Evolutionary conservation across 495 filamentous ascomycete species (phyloP), one percentile per base, ranked within the genome.

Genomic region (Penicillium diatomitis): DNA sequence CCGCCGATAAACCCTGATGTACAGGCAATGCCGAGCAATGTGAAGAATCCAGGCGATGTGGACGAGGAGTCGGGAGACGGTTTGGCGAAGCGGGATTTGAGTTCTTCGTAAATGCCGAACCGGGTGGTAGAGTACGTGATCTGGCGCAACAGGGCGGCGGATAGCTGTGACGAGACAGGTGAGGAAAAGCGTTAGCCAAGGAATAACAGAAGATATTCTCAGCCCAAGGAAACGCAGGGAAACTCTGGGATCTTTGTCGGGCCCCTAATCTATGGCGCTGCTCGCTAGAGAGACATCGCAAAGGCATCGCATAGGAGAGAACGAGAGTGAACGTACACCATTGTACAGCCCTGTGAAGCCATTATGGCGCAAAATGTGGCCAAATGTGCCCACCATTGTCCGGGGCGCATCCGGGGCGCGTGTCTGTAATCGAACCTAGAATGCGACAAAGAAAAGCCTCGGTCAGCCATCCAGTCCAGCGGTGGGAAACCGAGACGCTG

Each of bases 71-170:
- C 43, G 28, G 57, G 6, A 27, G 56, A 48, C 47, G 49, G 43
- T 30, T 47, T 74, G 30, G 76, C 75, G 54, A 87, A 75, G 38
- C 70, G 77, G 29, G 77, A 68, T 68, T 98, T 97, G 32, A 97
- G 77, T 57, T 91, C 85, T 66, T 96, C 91, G 71, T 96, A 96
- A 41, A 94, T 83, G 47, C 90, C 90, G 72, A 96, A 95, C 41
- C 90, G 86, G 6, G 87, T 90, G 8, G 89, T 96, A 33, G 83
- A 88, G 69, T 96, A 96, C 40, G 90, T 96, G 42, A 86, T 65
- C 68, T 98, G 92, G 48, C 92, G 90, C 41, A 97, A 61, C 41
- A 96, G 75, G 45, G 91, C 90, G 51, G 92, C 92, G 5, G 90
- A 94, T 41, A 98, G 80, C 85, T 87, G 59, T 50, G 58, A 11